Evolutionary conservation across 495 filamentous ascomycete genomes (phyloP).

Genomic region (Parathielavia appendiculata): DNA sequence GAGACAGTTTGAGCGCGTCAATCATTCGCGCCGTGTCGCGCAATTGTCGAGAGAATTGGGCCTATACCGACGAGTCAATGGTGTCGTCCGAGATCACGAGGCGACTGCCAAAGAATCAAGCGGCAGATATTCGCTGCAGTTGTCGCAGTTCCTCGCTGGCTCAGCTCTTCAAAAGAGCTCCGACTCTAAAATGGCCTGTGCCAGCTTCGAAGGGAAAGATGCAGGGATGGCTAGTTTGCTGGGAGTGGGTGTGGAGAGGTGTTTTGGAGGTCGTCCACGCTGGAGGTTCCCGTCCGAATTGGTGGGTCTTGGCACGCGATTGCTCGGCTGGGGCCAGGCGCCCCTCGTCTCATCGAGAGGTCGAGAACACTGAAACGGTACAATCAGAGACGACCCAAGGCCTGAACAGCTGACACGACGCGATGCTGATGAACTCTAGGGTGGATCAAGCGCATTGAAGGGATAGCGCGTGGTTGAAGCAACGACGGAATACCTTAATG

Average conservation of each 20-base stretch:
- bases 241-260: conserved; percentile 13
- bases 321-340: conserved; percentile 12
- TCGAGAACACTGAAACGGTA: conserved; percentile 26
- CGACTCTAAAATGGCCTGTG: conserved; percentile 16
- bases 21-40: conserved; percentile 3
- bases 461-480: neutral
- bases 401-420: neutral
- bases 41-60: conserved; percentile 1
- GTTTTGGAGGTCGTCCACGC: conserved; percentile 19
- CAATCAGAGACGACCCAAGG: conserved; percentile 21
- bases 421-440: neutral
- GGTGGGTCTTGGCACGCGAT: conserved; percentile 27
- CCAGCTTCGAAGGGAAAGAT: conserved; percentile 13
- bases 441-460: neutral
- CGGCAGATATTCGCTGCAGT: neutral
- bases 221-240: conserved; percentile 16
- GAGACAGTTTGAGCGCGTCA: conserved; percentile 1
- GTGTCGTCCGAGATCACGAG: neutral
- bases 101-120: neutral
- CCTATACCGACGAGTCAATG: conserved; percentile 7
- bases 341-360: conserved; percentile 30
- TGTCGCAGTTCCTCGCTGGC: conserved; percentile 3
- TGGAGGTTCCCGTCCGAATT: conserved; percentile 8
- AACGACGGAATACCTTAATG: no score
- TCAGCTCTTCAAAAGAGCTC: conserved; percentile 15